These are phyloP conservation scores for Mycocentrospora acerina DNA, from an alignment of 2,329 filamentous ascomycete genomes.

Conservation along the genomic window DNA sequence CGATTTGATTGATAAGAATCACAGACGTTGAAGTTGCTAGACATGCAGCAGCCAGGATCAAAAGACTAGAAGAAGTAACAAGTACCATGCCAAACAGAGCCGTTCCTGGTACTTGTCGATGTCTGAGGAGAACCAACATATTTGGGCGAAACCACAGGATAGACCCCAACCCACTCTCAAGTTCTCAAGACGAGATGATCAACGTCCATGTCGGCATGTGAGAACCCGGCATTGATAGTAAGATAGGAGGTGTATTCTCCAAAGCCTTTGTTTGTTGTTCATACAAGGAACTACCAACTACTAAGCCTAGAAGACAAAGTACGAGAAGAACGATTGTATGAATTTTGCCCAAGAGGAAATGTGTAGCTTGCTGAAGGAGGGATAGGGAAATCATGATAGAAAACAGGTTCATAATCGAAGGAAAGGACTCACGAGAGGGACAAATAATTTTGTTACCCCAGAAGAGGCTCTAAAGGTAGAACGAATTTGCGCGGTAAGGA, in stretches of 20 bases:
- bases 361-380: too few species aligned
- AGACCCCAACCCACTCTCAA: too few species aligned
- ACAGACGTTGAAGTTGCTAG: too few species aligned
- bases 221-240: constrained; percentile 1
- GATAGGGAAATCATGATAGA: too few species aligned
- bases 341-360: too few species aligned
- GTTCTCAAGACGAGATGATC: not conserved
- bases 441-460: too few species aligned
- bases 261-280: constrained; percentile 1
- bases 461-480: too few species aligned
- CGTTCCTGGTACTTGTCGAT: constrained; percentile 12
- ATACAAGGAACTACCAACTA: constrained; percentile 1
- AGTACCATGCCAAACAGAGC: constrained; percentile 1
- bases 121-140: constrained; percentile 1
- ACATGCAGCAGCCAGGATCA: constrained; percentile 2
- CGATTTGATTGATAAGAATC: constrained; percentile 1
- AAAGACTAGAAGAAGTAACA: too few species aligned
- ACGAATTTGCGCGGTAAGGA: too few species aligned
- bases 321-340: not conserved
- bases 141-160: too few species aligned
- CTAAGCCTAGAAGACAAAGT: constrained; percentile 1
- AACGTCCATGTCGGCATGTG: not conserved
- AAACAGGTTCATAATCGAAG: too few species aligned
- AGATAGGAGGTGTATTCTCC: constrained; percentile 7
- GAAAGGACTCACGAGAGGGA: too few species aligned